Evolutionary conservation across 2,329 filamentous ascomycete species (phyloP).

Genomic region (Thermothelomyces thermophilus): DNA sequence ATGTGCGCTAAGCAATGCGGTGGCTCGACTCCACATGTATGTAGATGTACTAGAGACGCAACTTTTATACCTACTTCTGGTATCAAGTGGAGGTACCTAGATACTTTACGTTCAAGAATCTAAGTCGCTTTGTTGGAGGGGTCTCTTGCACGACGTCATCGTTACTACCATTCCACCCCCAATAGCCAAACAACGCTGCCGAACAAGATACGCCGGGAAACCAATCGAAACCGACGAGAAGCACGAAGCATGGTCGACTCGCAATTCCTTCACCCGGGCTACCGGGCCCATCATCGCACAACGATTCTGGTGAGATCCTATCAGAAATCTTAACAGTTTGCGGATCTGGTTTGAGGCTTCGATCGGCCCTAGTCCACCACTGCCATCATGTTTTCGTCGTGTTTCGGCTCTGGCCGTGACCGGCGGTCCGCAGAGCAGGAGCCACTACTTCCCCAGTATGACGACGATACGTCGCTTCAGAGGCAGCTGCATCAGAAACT

Average conservation of each 20-base stretch:
- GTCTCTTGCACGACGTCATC: conserved; percentile 5
- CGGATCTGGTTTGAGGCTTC: too few relatives aligned
- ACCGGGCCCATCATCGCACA: neutral
- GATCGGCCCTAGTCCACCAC: too few relatives aligned
- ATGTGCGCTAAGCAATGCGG: too few relatives aligned
- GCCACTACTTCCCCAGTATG: conserved; percentile 75
- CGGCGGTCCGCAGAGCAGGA: conserved; percentile 55
- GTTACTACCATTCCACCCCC: neutral
- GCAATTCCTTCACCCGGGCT: neutral
- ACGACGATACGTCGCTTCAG: conserved; percentile 74
- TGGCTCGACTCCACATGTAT: too few relatives aligned
- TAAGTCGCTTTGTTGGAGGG: neutral
- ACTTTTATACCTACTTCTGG: too few relatives aligned
- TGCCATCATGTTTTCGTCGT: conserved; percentile 35
- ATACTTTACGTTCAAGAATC: too few relatives aligned
- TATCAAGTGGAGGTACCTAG: too few relatives aligned
- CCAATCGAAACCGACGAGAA: too few relatives aligned
- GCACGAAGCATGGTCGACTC: neutral
- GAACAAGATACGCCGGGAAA: too few relatives aligned
- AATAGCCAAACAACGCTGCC: neutral
- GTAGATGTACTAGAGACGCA: too few relatives aligned
- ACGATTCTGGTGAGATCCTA: neutral
- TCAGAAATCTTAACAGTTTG: too few relatives aligned
- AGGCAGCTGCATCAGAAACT: conserved; percentile 78
- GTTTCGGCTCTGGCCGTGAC: conserved; percentile 53